These are phyloP conservation scores for Melanogaster broomeanus DNA, from an alignment of 768 basidiomycete genomes.

Conservation along the genomic window DNA sequence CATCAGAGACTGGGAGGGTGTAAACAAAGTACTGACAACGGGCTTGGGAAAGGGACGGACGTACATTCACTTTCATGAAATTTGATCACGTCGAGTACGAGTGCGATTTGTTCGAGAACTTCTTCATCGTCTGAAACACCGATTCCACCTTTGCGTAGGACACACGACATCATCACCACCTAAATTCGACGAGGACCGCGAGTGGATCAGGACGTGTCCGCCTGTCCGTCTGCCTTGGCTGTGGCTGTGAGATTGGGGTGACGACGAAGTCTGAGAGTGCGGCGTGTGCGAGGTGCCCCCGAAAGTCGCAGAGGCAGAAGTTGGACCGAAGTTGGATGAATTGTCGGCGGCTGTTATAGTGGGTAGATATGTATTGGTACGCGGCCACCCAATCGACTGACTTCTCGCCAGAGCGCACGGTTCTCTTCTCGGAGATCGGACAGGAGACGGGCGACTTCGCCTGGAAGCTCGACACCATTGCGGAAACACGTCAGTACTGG, in stretches of 20 bases:
- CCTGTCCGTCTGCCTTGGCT: no score
- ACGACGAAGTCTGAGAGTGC: constrained; percentile 10
- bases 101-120: constrained; percentile 76
- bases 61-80: constrained; percentile 36
- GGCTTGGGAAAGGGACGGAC: background rate
- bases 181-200: constrained; percentile 29
- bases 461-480: constrained; percentile 70
- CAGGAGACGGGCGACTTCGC: no score
- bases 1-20: constrained; percentile 57
- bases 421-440: constrained; percentile 74
- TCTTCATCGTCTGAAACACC: constrained; percentile 52
- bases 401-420: constrained; percentile 50
- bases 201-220: constrained; percentile 21
- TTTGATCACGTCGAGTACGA: constrained; percentile 48
- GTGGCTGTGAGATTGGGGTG: constrained; percentile 4
- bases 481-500: constrained; percentile 23
- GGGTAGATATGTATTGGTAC: constrained; percentile 19
- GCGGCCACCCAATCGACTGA: constrained; percentile 19
- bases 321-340: no score
- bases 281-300: no score
- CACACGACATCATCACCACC: constrained; percentile 38
- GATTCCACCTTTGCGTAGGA: constrained; percentile 72
- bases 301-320: no score
- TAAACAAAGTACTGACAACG: constrained; percentile 15
- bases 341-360: background rate